phyloP scores from a whole-genome alignment of 768 basidiomycete species.

The Suillus americanus region DNA sequence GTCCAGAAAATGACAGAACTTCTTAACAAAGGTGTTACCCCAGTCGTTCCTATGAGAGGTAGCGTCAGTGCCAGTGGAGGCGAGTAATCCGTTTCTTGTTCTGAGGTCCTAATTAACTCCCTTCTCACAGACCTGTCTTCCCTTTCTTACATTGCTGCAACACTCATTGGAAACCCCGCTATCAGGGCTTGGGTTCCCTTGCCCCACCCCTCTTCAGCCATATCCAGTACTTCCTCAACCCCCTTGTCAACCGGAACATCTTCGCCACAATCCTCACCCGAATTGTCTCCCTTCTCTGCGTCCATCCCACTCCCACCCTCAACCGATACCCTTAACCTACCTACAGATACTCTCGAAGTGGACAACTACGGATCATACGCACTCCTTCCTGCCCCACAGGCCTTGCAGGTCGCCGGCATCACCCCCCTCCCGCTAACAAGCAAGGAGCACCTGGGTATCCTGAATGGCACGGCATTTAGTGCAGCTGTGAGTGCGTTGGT shows the following conservation, averaged over 20 bases:
- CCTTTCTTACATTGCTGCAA: constrained; percentile 81
- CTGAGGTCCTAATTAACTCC: constrained; percentile 13
- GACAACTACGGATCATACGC: background rate
- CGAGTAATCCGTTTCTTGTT: constrained; percentile 26
- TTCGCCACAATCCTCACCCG: background rate
- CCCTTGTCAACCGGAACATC: background rate
- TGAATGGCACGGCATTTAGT: constrained; percentile 87
- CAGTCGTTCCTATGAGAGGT: constrained; percentile 79
- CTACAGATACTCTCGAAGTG: background rate
- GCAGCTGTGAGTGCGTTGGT: constrained; percentile 77
- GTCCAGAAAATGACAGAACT: constrained; percentile 77
- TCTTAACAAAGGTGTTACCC: constrained; percentile 70
- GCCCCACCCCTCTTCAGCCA: constrained; percentile 7
- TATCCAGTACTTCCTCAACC: constrained; percentile 4
- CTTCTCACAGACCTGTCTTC: constrained; percentile 62
- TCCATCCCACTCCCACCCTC: constrained; percentile 44
- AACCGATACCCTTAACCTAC: constrained; percentile 38
- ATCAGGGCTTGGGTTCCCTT: constrained; percentile 66
- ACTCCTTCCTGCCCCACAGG: constrained; percentile 35
- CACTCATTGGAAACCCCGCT: constrained; percentile 76
- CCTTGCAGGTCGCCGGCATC: constrained; percentile 59
- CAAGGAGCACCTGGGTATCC: constrained; percentile 78
- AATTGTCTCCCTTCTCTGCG: constrained; percentile 25
- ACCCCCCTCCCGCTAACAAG: constrained; percentile 64
- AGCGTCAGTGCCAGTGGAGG: constrained; percentile 85